These are phyloP conservation scores for Lentinula novae-zelandiae DNA, from an alignment of 1,284 basidiomycete genomes.

Conservation along the genomic window DNA sequence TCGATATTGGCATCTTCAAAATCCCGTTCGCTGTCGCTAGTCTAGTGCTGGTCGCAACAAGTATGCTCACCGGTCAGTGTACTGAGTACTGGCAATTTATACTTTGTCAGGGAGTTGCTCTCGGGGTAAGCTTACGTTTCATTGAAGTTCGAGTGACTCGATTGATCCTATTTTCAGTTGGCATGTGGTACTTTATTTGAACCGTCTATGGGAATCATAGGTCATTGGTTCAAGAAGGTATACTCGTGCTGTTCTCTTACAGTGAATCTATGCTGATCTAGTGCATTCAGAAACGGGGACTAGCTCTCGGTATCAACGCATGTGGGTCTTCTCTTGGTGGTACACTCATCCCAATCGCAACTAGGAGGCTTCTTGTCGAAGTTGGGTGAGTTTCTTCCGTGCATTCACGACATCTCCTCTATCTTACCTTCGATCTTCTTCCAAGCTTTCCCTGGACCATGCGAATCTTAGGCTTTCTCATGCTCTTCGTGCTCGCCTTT, in stretches of 20 bases:
- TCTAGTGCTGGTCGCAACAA: conserved; percentile 37
- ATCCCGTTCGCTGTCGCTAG: conserved; percentile 34
- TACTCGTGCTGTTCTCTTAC: no score
- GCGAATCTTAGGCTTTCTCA: conserved; percentile 46
- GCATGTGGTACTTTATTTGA: conserved; percentile 20
- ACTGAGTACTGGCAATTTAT: conserved; percentile 48
- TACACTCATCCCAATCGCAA: conserved; percentile 33
- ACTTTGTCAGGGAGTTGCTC: conserved; percentile 41
- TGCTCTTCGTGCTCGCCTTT: conserved; percentile 34
- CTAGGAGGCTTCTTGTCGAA: conserved; percentile 30
- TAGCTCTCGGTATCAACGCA: conserved; percentile 20
- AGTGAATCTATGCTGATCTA: background rate
- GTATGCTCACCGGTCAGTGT: conserved; percentile 47
- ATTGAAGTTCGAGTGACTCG: background rate
- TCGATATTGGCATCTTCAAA: conserved; percentile 50
- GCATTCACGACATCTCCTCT: background rate
- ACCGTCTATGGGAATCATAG: conserved; percentile 26
- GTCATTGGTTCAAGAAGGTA: conserved; percentile 29
- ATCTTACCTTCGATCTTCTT: background rate
- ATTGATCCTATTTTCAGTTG: conserved; percentile 1
- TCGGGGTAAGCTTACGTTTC: conserved; percentile 30
- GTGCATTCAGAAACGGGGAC: conserved; percentile 13
- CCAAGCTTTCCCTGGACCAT: conserved; percentile 51
- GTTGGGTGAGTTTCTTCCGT: conserved; percentile 31
- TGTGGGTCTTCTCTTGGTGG: conserved; percentile 25